Evolutionary conservation across 352 stramenopile genomes (phyloP).

Genomic region (Phytophthora brassicae): DNA sequence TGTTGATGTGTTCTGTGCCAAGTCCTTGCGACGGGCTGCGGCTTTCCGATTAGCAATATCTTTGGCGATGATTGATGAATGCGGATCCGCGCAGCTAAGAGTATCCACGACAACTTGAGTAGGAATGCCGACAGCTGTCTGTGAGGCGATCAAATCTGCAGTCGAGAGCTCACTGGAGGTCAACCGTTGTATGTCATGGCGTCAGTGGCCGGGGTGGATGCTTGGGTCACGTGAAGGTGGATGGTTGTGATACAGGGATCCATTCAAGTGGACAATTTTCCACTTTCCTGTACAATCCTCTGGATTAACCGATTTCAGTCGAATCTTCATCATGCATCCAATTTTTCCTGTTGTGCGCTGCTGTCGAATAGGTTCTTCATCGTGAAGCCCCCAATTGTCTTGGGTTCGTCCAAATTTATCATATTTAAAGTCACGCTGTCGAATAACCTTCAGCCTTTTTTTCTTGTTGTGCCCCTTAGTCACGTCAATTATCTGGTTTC

Average conservation of each 20-base stretch:
- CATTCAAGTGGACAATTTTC: background rate
- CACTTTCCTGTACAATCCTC: background rate
- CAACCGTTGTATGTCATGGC: background rate
- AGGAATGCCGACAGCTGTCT: background rate
- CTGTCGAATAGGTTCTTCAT: background rate
- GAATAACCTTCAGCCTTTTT: background rate
- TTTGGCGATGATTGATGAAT: background rate
- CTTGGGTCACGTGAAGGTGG: background rate
- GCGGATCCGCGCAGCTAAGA: background rate
- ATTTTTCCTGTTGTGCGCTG: background rate
- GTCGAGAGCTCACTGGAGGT: background rate
- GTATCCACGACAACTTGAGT: background rate
- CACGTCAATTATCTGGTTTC: constrained; percentile 1
- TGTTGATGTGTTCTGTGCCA: background rate
- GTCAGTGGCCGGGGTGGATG: background rate
- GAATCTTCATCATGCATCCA: background rate
- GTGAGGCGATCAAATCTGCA: background rate
- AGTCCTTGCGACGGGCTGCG: background rate
- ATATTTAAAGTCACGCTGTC: constrained; percentile 4
- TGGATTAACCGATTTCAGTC: background rate
- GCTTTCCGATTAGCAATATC: background rate
- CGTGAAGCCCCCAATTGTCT: background rate
- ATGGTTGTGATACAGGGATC: background rate
- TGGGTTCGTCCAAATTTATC: background rate
- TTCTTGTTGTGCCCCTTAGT: constrained; percentile 10